A percentile compares a stretch with the other conserved stretches of the same genome.
phyloP scores from a whole-genome alignment of 345 rosid species.

The Bruguiera sexangula region DNA sequence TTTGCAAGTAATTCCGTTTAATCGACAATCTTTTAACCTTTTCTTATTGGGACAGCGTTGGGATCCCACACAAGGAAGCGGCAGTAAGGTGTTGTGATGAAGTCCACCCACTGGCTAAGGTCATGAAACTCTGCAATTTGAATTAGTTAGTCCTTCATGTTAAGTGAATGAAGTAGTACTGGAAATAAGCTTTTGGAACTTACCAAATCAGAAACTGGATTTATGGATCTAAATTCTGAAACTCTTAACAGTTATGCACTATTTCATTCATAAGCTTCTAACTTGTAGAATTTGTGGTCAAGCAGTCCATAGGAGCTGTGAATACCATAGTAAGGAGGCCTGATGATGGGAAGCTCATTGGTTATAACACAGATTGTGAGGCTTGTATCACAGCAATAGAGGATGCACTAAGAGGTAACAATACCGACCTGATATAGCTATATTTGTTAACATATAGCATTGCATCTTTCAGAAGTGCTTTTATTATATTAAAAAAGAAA shows the following conservation, averaged over 20 bases:
- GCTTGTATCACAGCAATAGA: slow-evolving; percentile 47
- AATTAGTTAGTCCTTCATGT: slow-evolving; percentile 1
- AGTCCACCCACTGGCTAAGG: slow-evolving; percentile 50
- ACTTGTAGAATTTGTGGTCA: slow-evolving; percentile 3
- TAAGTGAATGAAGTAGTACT: neutral
- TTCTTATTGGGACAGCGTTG: slow-evolving; percentile 27
- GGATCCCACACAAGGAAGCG: slow-evolving; percentile 47
- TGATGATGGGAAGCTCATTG: slow-evolving; percentile 45
- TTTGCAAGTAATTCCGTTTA: neutral
- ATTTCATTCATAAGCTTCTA: slow-evolving; percentile 11
- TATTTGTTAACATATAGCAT: neutral
- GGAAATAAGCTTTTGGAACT: too few relatives aligned
- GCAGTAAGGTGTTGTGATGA: slow-evolving; percentile 43
- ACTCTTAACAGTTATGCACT: neutral
- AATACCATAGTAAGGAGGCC: slow-evolving; percentile 46
- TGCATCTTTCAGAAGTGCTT: neutral
- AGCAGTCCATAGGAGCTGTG: slow-evolving; percentile 46
- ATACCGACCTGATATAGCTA: neutral
- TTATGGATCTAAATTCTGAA: neutral
- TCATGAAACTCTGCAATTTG: slow-evolving; percentile 3
- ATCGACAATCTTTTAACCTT: neutral
- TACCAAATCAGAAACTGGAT: neutral
- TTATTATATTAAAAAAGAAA: neutral
- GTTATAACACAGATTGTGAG: slow-evolving; percentile 48
- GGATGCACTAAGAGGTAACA: slow-evolving; percentile 37